A percentile compares a stretch with the other conserved stretches of the same genome.
These are phyloP conservation scores for Heliamphora pulchella DNA, from an alignment of 179 eudicot genomes.

Conservation along the genomic window DNA sequence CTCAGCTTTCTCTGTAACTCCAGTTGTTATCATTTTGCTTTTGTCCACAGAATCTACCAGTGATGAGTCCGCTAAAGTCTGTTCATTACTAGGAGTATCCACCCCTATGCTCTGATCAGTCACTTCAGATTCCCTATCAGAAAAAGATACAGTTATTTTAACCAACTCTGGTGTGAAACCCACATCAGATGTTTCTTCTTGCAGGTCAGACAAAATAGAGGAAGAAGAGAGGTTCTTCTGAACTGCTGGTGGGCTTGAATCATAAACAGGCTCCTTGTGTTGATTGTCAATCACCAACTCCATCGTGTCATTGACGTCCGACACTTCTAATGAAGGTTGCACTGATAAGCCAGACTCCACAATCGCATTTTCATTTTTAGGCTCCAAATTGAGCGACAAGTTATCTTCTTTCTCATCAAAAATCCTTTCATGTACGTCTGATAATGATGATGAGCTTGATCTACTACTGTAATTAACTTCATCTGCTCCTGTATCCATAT, in stretches of 20 bases:
- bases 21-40: conserved; percentile 12
- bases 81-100: conserved; percentile 10
- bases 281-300: conserved; percentile 22
- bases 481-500: conserved; percentile 20
- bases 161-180: conserved; percentile 22
- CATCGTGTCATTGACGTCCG: conserved; percentile 16
- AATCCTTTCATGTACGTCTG: conserved; percentile 38
- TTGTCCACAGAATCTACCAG: conserved; percentile 12
- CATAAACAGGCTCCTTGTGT: conserved; percentile 58
- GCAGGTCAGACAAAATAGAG: conserved; percentile 36
- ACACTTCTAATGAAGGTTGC: conserved; percentile 24
- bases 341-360: conserved; percentile 21
- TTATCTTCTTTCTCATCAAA: conserved; percentile 35
- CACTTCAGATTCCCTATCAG: conserved; percentile 26
- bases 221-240: conserved; percentile 34
- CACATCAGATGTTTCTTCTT: conserved; percentile 32
- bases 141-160: conserved; percentile 28
- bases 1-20: conserved; percentile 19
- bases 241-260: conserved; percentile 53
- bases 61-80: conserved; percentile 17
- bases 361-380: conserved; percentile 19
- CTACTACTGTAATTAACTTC: conserved; percentile 30
- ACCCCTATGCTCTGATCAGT: conserved; percentile 22
- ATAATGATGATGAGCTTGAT: conserved; percentile 44
- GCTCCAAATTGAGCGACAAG: conserved; percentile 23